Base-by-base conservation (phyloP, 2,329 filamentous ascomycete genomes). In the Endoconidiophora polonica region DNA sequence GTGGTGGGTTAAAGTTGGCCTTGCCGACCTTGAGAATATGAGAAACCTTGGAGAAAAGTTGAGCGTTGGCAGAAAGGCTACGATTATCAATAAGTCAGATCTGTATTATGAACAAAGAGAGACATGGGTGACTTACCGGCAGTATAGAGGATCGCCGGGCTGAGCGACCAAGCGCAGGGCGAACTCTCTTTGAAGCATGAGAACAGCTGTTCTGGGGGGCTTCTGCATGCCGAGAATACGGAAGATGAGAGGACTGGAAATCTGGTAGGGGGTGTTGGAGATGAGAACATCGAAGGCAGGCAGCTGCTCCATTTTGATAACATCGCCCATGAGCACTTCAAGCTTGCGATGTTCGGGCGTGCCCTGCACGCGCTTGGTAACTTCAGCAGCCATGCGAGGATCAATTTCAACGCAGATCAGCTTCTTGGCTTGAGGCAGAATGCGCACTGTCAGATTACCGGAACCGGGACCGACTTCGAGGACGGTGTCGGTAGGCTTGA, bases 151-250 rank as follows among this genome's bases (percentile, higher is more conserved):
- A 61, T 95, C 88, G 6, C 86, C 86, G 0, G 90, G 86, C 42
- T 82, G 81, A 12, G 91, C 91, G 51, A 93, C 90, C 36, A 96
- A 70, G 38, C 90, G 78, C 63, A 94, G 79, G 16, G 88, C 88
- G 60, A 95, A 95, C 67, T 96, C 90, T 60, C 87, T 79, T 69
- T 96, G 90, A 60, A 94, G 91, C 87, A 94, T 94, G 66, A 96
- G 86, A 56, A 96, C 77, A 58, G 83, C 88, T 54, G 78, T 79
- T 33, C 90, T 72, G 0, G 91, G 91, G 0, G 87, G 81, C 41
- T 86, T 86, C 3, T 77, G 79, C 55, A 90, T 79, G 24, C 84
- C 77, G 47, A 96, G 76, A 44, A 96, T 78, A 65, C 90, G 80
- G 73, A 95, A 95, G 47, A 91, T 87, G 44, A 98, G 71, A 2